Evolutionary conservation across 257 asterid species (phyloP).

Genomic region (Capsicum chinense): DNA sequence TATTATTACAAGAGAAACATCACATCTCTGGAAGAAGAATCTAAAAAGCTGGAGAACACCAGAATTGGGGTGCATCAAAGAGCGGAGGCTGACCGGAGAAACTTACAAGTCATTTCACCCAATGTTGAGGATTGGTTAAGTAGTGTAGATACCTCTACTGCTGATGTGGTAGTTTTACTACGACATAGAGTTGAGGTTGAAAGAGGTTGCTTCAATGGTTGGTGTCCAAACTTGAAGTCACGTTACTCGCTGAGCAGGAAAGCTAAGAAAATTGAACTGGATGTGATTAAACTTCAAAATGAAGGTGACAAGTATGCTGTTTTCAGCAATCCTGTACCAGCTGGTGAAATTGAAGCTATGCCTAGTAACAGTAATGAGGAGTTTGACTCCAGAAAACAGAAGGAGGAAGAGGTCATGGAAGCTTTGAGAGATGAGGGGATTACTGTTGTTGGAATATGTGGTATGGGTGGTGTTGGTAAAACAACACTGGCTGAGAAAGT

Average conservation of each 20-base stretch:
- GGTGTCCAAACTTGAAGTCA: conserved; percentile 15
- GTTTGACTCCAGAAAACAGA: conserved; percentile 25
- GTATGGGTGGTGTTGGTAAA: conserved; percentile 39
- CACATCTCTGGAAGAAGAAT: background rate
- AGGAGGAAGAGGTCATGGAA: conserved; percentile 15
- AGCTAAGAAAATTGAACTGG: background rate
- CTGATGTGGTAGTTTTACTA: background rate
- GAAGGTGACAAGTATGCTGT: background rate
- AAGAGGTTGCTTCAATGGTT: background rate
- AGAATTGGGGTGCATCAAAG: background rate
- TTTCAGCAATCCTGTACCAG: background rate
- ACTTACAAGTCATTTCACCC: background rate
- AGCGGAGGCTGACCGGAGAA: conserved; percentile 10
- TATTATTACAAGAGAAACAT: conserved; percentile 22
- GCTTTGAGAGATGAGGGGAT: conserved; percentile 17
- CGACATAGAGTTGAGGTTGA: background rate
- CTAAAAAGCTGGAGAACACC: background rate
- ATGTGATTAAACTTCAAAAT: background rate
- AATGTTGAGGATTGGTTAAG: conserved; percentile 23
- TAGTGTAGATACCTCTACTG: background rate
- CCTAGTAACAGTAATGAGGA: background rate
- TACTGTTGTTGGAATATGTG: conserved; percentile 30
- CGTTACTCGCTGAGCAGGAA: background rate
- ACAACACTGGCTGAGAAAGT: conserved; percentile 27
- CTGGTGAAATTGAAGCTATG: background rate